Conservation (phyloP, 176 grass and related monocot genomes). For the Phragmites australis region DNA sequence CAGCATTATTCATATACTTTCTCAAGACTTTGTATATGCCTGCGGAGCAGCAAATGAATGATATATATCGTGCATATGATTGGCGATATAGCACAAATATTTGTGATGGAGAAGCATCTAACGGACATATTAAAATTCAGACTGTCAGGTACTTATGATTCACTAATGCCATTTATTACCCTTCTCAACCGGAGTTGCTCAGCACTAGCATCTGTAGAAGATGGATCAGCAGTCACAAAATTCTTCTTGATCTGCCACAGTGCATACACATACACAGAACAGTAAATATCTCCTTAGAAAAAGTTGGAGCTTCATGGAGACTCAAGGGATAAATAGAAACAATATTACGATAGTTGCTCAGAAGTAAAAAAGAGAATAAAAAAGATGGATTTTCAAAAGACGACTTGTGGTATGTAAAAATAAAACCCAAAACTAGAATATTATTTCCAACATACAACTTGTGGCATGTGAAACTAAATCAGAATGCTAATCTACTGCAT, state of each 20-base stretch:
- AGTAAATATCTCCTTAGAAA: constrained; percentile 5
- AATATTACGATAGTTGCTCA: neutral
- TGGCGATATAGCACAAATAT: too few relatives aligned
- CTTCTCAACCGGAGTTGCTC: constrained; percentile 55
- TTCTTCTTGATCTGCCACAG: constrained; percentile 66
- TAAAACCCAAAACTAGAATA: too few relatives aligned
- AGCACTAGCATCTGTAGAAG: constrained; percentile 25
- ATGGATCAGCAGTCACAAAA: constrained; percentile 18
- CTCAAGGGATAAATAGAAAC: neutral
- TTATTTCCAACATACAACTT: constrained; percentile 5
- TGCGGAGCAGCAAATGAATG: neutral
- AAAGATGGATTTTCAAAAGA: neutral
- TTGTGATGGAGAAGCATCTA: constrained; percentile 10
- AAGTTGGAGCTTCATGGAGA: neutral
- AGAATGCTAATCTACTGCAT: neutral
- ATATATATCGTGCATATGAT: neutral
- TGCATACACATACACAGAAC: neutral
- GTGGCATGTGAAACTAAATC: neutral
- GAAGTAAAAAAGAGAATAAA: neutral
- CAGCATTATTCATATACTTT: constrained; percentile 17
- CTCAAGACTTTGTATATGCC: neutral
- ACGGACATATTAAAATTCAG: constrained; percentile 1
- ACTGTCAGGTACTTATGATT: constrained; percentile 14
- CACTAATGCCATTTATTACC: constrained; percentile 42
- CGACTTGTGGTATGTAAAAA: too few relatives aligned